phyloP scores from a whole-genome alignment of 192 early-diverging fungal species.

The Backusella australiensis region DNA sequence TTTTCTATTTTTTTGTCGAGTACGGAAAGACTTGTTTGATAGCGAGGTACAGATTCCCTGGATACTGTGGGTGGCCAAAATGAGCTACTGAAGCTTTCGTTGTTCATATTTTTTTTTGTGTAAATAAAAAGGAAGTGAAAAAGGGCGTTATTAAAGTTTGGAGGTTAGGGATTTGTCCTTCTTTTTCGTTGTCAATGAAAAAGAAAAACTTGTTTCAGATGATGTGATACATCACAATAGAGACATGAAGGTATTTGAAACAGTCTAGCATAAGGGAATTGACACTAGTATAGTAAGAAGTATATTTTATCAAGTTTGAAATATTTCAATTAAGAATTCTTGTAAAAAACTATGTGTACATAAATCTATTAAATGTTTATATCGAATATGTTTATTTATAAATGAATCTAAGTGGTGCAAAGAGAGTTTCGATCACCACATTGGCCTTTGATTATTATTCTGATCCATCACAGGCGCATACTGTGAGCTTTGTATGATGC shows the following conservation, averaged over 20 bases:
- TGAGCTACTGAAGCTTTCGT: not conserved
- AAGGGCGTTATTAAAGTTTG: not conserved
- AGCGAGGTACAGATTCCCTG: not conserved
- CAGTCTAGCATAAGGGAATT: not conserved
- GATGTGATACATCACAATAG: not conserved
- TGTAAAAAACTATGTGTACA: too few species aligned
- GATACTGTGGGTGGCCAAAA: slow-evolving; percentile 14
- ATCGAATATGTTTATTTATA: too few species aligned
- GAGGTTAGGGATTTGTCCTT: not conserved
- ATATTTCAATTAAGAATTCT: too few species aligned
- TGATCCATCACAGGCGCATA: not conserved
- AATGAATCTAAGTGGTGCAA: not conserved
- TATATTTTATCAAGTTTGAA: too few species aligned
- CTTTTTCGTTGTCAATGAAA: not conserved
- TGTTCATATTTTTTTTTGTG: not conserved
- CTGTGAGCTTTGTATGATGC: not conserved
- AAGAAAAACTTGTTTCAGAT: not conserved
- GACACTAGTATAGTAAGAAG: too few species aligned
- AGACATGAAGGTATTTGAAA: not conserved
- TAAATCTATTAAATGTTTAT: too few species aligned
- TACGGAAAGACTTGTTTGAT: not conserved
- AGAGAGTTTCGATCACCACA: not conserved
- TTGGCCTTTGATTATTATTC: not conserved
- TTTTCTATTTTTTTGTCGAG: slow-evolving; percentile 13
- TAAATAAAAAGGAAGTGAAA: not conserved